These are phyloP conservation scores for Rutstroemia sp. DNA, from an alignment of 2,329 filamentous ascomycete genomes.

Conservation along the genomic window DNA sequence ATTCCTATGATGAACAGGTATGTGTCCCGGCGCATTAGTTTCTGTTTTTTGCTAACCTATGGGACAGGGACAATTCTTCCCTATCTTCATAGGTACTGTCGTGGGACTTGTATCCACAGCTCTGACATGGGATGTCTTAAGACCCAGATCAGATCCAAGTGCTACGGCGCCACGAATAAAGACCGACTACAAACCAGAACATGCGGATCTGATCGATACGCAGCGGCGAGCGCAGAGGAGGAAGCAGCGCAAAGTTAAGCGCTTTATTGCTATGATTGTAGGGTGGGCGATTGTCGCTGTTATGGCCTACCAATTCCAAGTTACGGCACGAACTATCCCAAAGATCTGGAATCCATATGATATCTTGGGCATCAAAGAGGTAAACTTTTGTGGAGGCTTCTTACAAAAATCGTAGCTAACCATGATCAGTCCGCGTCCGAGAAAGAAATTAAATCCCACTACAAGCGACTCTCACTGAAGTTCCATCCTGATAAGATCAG, in stretches of 20 bases:
- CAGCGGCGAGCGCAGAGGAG: slow-evolving; percentile 83
- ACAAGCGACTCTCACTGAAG: slow-evolving; percentile 77
- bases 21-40: slow-evolving; percentile 12
- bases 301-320: slow-evolving; percentile 86
- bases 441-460: slow-evolving; percentile 86
- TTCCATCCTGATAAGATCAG: slow-evolving; percentile 90
- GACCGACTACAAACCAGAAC: slow-evolving; percentile 70
- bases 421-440: slow-evolving; percentile 63
- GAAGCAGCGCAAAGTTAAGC: slow-evolving; percentile 82
- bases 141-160: slow-evolving; percentile 67
- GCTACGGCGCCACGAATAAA: slow-evolving; percentile 76
- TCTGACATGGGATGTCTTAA: slow-evolving; percentile 81
- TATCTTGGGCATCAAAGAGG: slow-evolving; percentile 79
- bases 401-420: slow-evolving; percentile 17
- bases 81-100: slow-evolving; percentile 94
- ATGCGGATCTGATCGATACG: slow-evolving; percentile 75
- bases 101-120: slow-evolving; percentile 81
- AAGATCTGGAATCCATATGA: slow-evolving; percentile 97
- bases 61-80: slow-evolving; percentile 85
- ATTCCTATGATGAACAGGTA: slow-evolving; percentile 95
- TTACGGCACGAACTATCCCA: slow-evolving; percentile 61
- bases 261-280: slow-evolving; percentile 63
- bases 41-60: slow-evolving; percentile 11
- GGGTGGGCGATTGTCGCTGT: slow-evolving; percentile 81
- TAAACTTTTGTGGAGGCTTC: slow-evolving; percentile 30